Percentiles rank a stretch among this genome's conserved stretches.
phyloP scores from a whole-genome alignment of 257 asterid genomes.

The Przewalskia tangutica region DNA sequence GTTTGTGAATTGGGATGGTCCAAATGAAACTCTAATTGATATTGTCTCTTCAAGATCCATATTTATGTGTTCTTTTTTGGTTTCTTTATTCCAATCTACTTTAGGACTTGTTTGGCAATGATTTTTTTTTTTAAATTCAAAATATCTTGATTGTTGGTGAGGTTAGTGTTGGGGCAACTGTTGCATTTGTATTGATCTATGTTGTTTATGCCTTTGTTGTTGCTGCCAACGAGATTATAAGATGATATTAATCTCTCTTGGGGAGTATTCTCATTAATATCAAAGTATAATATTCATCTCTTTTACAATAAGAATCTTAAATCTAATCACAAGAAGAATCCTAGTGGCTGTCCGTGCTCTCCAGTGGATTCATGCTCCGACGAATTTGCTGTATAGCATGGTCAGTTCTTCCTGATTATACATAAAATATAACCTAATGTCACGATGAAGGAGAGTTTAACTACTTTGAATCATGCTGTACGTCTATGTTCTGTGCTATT shows the following conservation, averaged over 20 bases:
- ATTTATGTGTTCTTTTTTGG: no score
- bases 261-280: no score
- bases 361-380: not conserved
- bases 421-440: not conserved
- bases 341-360: not conserved
- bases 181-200: conserved; percentile 68
- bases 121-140: no score
- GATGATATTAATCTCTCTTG: no score
- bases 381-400: not conserved
- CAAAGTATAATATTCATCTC: no score
- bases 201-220: conserved; percentile 64
- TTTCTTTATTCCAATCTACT: no score
- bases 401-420: not conserved
- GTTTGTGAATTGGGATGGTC: no score
- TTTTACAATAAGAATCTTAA: no score
- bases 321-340: no score
- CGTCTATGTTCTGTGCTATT: not conserved
- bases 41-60: no score
- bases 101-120: no score
- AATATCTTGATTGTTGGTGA: conserved; percentile 66
- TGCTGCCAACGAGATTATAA: conserved; percentile 92
- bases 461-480: not conserved
- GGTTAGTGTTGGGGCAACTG: conserved; percentile 50
- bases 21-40: no score
- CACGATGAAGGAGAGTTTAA: not conserved